phyloP scores from a whole-genome alignment of 164 flowering plant species.

The Warburgia ugandensis region DNA sequence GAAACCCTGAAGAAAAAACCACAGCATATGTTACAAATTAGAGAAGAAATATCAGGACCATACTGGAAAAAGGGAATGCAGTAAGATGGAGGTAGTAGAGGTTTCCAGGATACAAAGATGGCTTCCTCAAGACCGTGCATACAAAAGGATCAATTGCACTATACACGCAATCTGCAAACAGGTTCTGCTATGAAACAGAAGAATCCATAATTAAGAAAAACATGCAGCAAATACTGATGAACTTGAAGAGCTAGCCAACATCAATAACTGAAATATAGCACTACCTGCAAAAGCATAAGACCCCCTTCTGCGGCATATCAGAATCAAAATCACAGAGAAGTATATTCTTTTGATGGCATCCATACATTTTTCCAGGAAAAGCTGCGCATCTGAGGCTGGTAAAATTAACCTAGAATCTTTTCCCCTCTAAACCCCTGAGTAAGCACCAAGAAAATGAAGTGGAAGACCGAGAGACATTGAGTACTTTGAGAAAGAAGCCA shows the following conservation, averaged over 20 bases:
- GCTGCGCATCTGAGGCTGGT: no score
- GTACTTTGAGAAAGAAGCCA: no score
- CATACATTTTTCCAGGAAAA: no score
- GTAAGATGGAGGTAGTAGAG: constrained; percentile 2
- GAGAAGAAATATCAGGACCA: neutral
- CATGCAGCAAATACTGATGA: no score
- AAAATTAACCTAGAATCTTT: no score
- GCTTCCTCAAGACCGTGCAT: constrained; percentile 1
- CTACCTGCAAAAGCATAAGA: constrained; percentile 34
- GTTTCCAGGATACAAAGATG: neutral
- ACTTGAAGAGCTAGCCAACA: neutral
- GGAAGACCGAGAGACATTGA: no score
- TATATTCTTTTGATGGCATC: constrained; percentile 6
- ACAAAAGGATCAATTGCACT: neutral
- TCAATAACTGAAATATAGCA: neutral
- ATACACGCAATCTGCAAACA: neutral
- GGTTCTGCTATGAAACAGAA: neutral
- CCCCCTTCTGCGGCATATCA: constrained; percentile 10
- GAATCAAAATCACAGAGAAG: constrained; percentile 7
- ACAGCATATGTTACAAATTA: constrained; percentile 9
- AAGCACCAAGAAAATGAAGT: no score
- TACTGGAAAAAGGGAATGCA: neutral
- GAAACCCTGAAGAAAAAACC: constrained; percentile 57
- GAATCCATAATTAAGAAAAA: neutral
- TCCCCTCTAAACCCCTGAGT: no score